These are phyloP conservation scores for Miamiensis avidus DNA, from an alignment of 169 alveolate species.

Conservation along the genomic window DNA sequence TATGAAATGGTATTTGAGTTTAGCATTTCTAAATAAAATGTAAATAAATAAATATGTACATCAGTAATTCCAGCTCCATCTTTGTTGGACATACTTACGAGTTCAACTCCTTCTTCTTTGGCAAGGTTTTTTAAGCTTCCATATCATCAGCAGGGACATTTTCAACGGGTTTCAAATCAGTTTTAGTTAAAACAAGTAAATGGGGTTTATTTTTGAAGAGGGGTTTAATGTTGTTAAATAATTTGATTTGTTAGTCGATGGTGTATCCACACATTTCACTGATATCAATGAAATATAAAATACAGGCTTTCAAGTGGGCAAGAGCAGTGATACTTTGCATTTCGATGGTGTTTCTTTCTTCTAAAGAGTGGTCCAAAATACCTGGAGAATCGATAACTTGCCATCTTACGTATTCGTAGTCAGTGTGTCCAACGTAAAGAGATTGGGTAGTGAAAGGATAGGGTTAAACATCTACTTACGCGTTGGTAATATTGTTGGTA, in stretches of 20 bases:
- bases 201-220: slow-evolving; percentile 95
- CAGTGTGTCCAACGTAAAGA: slow-evolving; percentile 99
- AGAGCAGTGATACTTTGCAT: slow-evolving; percentile 99
- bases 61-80: slow-evolving; percentile 73
- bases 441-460: slow-evolving; percentile 99
- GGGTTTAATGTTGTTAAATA: slow-evolving; percentile 94
- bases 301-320: slow-evolving; percentile 97
- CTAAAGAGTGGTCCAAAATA: slow-evolving; percentile 97
- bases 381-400: slow-evolving; percentile 99
- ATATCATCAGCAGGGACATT: slow-evolving; percentile 79
- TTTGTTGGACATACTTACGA: slow-evolving; percentile 70
- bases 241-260: slow-evolving; percentile 90
- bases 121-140: slow-evolving; percentile 75
- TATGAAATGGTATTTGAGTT: too few relatives aligned
- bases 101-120: slow-evolving; percentile 62
- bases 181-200: slow-evolving; percentile 94
- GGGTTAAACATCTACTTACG: slow-evolving; percentile 98
- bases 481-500: slow-evolving; percentile 96
- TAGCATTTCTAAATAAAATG: too few relatives aligned
- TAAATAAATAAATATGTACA: slow-evolving; percentile 18
- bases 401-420: slow-evolving; percentile 96
- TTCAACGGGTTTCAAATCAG: slow-evolving; percentile 89
- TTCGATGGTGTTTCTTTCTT: slow-evolving; percentile 98
- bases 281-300: slow-evolving; percentile 93
- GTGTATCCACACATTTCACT: slow-evolving; percentile 98